A percentile compares a stretch with the other conserved stretches of the same genome.
Conservation (phyloP, 768 basidiomycete genomes). For the Paxillus involutus region DNA sequence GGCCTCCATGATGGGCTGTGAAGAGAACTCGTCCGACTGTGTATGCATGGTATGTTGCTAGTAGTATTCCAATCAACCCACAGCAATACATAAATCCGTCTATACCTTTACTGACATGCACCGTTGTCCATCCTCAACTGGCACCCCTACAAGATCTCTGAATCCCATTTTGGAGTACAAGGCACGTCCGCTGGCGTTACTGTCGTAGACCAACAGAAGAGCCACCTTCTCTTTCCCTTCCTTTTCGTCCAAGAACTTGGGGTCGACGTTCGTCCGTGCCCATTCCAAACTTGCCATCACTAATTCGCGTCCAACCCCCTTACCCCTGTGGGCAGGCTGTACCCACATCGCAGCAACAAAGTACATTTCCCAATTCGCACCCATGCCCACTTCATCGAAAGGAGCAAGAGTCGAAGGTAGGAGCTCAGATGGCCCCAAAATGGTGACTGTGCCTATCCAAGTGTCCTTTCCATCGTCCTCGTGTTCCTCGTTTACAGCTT, state of each 20-base stretch:
- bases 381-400: slow-evolving; percentile 13
- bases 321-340: slow-evolving; percentile 26
- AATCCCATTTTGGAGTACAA: slow-evolving; percentile 25
- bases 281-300: slow-evolving; percentile 22
- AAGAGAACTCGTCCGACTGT: background rate
- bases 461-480: background rate
- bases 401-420: slow-evolving; percentile 3
- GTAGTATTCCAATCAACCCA: no score
- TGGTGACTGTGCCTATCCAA: slow-evolving; percentile 21
- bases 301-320: slow-evolving; percentile 16
- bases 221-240: slow-evolving; percentile 15
- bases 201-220: slow-evolving; percentile 10
- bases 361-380: slow-evolving; percentile 19
- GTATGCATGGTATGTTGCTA: background rate
- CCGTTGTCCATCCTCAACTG: slow-evolving; percentile 6
- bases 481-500: background rate
- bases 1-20: background rate
- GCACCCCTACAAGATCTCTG: slow-evolving; percentile 8
- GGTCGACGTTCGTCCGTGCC: slow-evolving; percentile 18
- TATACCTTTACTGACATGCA: slow-evolving; percentile 32
- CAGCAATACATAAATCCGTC: slow-evolving; percentile 11
- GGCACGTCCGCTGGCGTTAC: slow-evolving; percentile 14
- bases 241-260: slow-evolving; percentile 1
- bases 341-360: slow-evolving; percentile 28
- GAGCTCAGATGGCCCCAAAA: slow-evolving; percentile 14